Base-by-base conservation (phyloP, 2,329 filamentous ascomycete species). In the Aspergillus glaucus region DNA sequence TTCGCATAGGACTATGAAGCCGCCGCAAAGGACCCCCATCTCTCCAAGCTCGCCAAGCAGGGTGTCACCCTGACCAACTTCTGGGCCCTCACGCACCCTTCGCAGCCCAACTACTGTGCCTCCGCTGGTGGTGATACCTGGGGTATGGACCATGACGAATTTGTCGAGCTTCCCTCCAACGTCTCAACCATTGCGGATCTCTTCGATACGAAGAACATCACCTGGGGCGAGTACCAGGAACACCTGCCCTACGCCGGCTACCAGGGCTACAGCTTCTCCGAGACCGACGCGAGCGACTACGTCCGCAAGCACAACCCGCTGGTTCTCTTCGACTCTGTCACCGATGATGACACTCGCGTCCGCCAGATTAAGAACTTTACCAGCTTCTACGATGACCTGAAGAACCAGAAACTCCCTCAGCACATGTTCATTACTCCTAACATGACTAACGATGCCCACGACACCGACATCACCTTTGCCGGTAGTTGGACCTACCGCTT, bases 231-330 rank as follows among this genome's bases (percentile, higher is more conserved):
- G 55, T 93, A 92, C 70, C 80, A 90, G 66, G 87, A 93, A 64
- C 84, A 88, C 60, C 77, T 86, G 76, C 88, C 88, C 2, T 89
- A 82, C 68, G 75, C 80, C 2, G 88, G 88, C 10, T 92, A 81
- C 68, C 78, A 87, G 65, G 87, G 86, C 21, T 66, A 67, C 32
- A 72, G 70, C 0, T 88, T 74, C 64, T 75, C 80, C 55, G 53
- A 80, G 53, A 87, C 77, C 2, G 78, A 79, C 24, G 76, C 77
- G 39, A 86, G 88, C 57, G 83, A 86, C 70, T 93, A 93, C 64
- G 87, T 92, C 1, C 83, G 88, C 62, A 93, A 93, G 72, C 88
- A 93, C 71, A 91, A 92, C 47, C 68, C 69, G 75, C 78, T 43
- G 71, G 72, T 91, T 49, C 74, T 86, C 46, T 88, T 80, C 66